Evolutionary conservation across 106 monocot genomes (phyloP).

Genomic region (Phalaenopsis aphrodite): DNA sequence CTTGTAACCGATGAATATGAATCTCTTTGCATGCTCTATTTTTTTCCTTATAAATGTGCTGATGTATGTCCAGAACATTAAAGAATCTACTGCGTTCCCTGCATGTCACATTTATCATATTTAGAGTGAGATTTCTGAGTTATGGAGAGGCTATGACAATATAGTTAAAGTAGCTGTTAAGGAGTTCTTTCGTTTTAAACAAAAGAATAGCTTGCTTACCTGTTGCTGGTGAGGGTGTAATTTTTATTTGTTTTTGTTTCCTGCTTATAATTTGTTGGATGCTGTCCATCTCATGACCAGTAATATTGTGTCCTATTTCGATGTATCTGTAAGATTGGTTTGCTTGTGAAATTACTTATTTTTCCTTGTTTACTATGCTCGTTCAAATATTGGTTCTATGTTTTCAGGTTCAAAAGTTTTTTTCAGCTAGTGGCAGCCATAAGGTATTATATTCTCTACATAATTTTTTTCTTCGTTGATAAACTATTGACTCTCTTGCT

Average conservation of each 20-base stretch:
- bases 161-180: background rate
- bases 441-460: slow-evolving; percentile 47
- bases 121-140: background rate
- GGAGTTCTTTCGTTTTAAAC: background rate
- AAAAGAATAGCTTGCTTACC: background rate
- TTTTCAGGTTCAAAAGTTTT: slow-evolving; percentile 69
- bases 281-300: background rate
- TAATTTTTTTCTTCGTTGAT: background rate
- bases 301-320: background rate
- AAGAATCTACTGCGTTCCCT: background rate
- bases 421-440: slow-evolving; percentile 56
- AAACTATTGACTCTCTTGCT: background rate
- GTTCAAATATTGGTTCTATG: slow-evolving; percentile 5
- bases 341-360: background rate
- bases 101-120: background rate
- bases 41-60: background rate
- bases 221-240: background rate
- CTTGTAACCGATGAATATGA: background rate
- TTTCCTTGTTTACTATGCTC: background rate
- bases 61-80: background rate
- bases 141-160: background rate
- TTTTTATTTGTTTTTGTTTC: background rate
- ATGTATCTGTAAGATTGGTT: background rate
- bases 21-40: background rate
- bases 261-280: background rate